A percentile compares a stretch with the other conserved stretches of the same genome.
phyloP scores from a whole-genome alignment of 1,284 basidiomycete species.

The Tremellales sp. region DNA sequence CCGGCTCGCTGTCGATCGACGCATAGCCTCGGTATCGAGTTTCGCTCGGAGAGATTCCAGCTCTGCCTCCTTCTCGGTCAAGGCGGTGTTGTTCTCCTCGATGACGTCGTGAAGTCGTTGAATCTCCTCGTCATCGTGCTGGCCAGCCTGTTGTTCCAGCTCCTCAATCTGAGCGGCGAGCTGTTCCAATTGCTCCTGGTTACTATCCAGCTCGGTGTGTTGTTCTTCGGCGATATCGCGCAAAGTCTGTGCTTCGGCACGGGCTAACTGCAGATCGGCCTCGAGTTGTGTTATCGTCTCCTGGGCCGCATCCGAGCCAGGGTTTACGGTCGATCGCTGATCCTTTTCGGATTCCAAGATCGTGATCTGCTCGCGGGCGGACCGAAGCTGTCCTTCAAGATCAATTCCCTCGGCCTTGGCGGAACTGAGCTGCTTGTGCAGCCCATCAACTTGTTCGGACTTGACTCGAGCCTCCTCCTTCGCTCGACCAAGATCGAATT shows the following conservation, averaged over 20 bases:
- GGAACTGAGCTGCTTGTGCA: constrained; percentile 7
- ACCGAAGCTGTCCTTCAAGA: no score
- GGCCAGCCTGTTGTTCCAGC: background rate
- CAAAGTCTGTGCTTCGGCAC: background rate
- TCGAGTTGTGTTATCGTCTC: background rate
- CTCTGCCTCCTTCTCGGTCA: constrained; percentile 28
- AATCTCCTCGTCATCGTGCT: constrained; percentile 6
- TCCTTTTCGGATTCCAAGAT: no score
- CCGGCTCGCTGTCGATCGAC: constrained; percentile 8
- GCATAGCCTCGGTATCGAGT: constrained; percentile 12
- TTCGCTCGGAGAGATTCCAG: constrained; percentile 24
- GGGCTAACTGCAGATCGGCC: no score
- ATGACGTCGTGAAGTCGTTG: constrained; percentile 16
- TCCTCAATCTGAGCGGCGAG: constrained; percentile 5
- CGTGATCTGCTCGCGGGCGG: no score
- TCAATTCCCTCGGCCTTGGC: constrained; percentile 5
- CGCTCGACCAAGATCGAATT: constrained; percentile 10
- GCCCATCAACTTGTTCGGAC: constrained; percentile 4
- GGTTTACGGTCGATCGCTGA: background rate
- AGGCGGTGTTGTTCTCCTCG: constrained; percentile 11
- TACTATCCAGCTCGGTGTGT: background rate
- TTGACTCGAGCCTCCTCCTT: constrained; percentile 2
- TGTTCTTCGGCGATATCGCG: background rate
- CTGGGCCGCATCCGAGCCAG: background rate
- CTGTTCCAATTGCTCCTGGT: constrained; percentile 1